Evolutionary conservation across 495 filamentous ascomycete genomes (phyloP).

Genomic region (Parathielavia hyrcaniae): DNA sequence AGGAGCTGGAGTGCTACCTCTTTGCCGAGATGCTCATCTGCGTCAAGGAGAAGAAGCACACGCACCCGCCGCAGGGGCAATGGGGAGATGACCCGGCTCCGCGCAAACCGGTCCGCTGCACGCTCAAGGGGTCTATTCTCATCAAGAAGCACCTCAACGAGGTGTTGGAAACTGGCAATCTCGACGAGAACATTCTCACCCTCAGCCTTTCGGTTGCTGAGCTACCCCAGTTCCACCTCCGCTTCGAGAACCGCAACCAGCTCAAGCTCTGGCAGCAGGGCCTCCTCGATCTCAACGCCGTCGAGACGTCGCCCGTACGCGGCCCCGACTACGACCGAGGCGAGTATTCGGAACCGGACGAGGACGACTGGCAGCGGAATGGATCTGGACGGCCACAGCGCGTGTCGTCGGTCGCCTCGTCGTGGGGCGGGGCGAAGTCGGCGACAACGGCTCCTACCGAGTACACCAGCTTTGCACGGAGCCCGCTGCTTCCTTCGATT

Average conservation of each 20-base stretch:
- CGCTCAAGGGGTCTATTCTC: slow-evolving; percentile 92
- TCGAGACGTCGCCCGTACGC: slow-evolving; percentile 54
- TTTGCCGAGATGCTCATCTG: slow-evolving; percentile 99
- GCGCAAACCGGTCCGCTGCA: slow-evolving; percentile 67
- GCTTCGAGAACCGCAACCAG: slow-evolving; percentile 78
- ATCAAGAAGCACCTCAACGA: slow-evolving; percentile 98
- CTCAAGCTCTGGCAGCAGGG: slow-evolving; percentile 89
- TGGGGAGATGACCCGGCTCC: slow-evolving; percentile 59
- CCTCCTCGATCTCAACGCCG: slow-evolving; percentile 72
- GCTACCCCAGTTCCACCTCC: slow-evolving; percentile 93
- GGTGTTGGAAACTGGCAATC: slow-evolving; percentile 59
- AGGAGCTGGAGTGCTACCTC: slow-evolving; percentile 94
- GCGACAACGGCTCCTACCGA: slow-evolving; percentile 73
- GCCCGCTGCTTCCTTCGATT: slow-evolving; percentile 53
- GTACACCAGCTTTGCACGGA: slow-evolving; percentile 61
- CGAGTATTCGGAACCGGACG: slow-evolving; percentile 77
- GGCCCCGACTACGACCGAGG: slow-evolving; percentile 66
- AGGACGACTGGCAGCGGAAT: slow-evolving; percentile 78
- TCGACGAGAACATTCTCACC: slow-evolving; percentile 79
- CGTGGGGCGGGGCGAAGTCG: slow-evolving; percentile 76
- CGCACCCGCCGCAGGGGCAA: slow-evolving; percentile 42
- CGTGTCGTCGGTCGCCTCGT: slow-evolving; percentile 79
- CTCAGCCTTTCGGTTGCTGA: slow-evolving; percentile 88
- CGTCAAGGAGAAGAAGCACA: slow-evolving; percentile 88
- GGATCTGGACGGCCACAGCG: slow-evolving; percentile 58